Conservation (phyloP, 306 rosid species). For the Medicago lupulina region DNA sequence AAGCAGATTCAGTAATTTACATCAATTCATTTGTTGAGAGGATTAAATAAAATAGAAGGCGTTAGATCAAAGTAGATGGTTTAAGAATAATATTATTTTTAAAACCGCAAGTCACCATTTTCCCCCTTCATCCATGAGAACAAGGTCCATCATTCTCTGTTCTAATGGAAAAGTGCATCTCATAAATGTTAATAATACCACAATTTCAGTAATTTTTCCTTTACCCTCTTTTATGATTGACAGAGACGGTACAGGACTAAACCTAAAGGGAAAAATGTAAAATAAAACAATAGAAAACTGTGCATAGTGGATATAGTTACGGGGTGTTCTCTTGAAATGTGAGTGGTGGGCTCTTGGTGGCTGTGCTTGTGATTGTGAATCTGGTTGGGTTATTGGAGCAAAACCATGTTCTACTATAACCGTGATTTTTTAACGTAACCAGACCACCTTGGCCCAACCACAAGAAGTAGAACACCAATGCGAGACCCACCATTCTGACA, state of each 20-base stretch:
- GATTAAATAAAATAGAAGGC: neutral
- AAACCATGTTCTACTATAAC: neutral
- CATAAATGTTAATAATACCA: neutral
- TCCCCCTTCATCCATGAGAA: no score
- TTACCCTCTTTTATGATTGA: neutral
- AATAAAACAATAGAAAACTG: neutral
- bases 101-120: neutral
- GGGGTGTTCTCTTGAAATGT: neutral
- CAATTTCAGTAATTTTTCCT: neutral
- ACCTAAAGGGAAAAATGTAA: neutral
- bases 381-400: neutral
- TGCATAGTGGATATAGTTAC: slow-evolving; percentile 19
- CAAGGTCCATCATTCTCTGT: neutral
- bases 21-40: neutral
- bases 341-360: neutral
- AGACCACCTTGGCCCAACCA: neutral
- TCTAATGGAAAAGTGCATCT: neutral
- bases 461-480: neutral
- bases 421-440: neutral
- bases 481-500: slow-evolving; percentile 3
- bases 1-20: neutral
- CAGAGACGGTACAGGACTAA: neutral
- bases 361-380: neutral
- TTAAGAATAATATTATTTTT: neutral
- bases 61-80: neutral